A percentile compares a stretch with the other conserved stretches of the same genome.
phyloP scores from a whole-genome alignment of 768 basidiomycete species.

The Mycena crocata region DNA sequence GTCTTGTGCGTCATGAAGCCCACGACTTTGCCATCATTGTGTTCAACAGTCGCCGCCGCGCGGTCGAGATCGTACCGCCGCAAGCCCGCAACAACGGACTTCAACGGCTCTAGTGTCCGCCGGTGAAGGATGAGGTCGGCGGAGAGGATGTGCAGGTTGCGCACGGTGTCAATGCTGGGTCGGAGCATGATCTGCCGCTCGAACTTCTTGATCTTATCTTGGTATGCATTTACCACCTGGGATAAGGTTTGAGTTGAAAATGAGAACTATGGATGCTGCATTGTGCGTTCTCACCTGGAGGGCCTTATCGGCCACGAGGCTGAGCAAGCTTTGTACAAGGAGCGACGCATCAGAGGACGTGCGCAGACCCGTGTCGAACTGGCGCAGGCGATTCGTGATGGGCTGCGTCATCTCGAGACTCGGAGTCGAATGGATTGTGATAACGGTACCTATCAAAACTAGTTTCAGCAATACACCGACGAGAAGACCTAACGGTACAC shows the following conservation, averaged over 20 bases:
- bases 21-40: slow-evolving; percentile 52
- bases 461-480: neutral
- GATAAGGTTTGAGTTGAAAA: neutral
- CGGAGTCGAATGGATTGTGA: slow-evolving; percentile 65
- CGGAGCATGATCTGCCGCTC: slow-evolving; percentile 70
- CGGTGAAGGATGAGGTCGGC: slow-evolving; percentile 82
- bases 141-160: slow-evolving; percentile 75
- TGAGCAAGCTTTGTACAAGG: slow-evolving; percentile 76
- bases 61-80: slow-evolving; percentile 79
- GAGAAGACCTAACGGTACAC: slow-evolving; percentile 20
- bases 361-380: slow-evolving; percentile 69
- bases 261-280: too few species aligned
- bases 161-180: slow-evolving; percentile 72
- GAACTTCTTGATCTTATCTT: slow-evolving; percentile 68
- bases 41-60: slow-evolving; percentile 66
- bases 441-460: slow-evolving; percentile 76
- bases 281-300: slow-evolving; percentile 57
- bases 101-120: slow-evolving; percentile 78
- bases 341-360: slow-evolving; percentile 75
- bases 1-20: slow-evolving; percentile 78
- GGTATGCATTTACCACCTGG: slow-evolving; percentile 71
- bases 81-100: slow-evolving; percentile 74
- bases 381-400: slow-evolving; percentile 66
- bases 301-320: slow-evolving; percentile 73
- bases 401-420: slow-evolving; percentile 63